A percentile compares a stretch with the other conserved stretches of the same genome.
Conservation (phyloP, 2,329 filamentous ascomycete species). For the Aspergillus pseudotamarii region DNA sequence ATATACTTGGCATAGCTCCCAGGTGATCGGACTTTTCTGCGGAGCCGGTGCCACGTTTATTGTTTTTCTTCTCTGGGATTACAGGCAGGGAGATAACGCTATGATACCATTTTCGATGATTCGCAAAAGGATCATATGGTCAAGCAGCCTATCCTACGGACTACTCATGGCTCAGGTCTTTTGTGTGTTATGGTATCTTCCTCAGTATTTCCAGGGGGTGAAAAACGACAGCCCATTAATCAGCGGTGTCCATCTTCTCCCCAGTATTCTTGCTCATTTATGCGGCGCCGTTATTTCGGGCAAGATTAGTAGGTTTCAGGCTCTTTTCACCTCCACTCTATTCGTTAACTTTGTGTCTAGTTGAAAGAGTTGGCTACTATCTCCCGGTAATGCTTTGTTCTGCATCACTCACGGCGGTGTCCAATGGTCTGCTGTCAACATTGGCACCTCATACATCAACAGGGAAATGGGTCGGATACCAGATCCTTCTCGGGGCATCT, state of each 20-base stretch:
- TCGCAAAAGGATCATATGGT: constrained; percentile 16
- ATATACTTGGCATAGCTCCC: constrained; percentile 39
- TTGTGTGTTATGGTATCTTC: not conserved
- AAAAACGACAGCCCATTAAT: not conserved
- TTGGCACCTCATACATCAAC: constrained; percentile 28
- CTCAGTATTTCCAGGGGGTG: not conserved
- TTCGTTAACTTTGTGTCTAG: not conserved
- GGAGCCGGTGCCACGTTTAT: constrained; percentile 45
- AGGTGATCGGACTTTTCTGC: constrained; percentile 51
- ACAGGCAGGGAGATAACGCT: constrained; percentile 43
- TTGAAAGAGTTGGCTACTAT: constrained; percentile 28
- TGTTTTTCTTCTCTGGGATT: constrained; percentile 40
- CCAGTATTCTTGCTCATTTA: not conserved
- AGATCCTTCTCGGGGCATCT: constrained; percentile 31
- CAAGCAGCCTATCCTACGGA: constrained; percentile 9
- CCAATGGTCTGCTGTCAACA: constrained; percentile 37
- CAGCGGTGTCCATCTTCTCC: not conserved
- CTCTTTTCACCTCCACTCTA: too few species aligned
- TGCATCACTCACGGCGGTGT: constrained; percentile 28
- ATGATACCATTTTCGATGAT: constrained; percentile 43
- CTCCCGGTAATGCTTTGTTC: constrained; percentile 35
- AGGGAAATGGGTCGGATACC: constrained; percentile 43
- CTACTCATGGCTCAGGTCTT: constrained; percentile 32
- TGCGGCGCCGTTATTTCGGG: not conserved
- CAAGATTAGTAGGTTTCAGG: too few species aligned